These are phyloP conservation scores for Candida vartiovaarae DNA, from an alignment of 805 yeast species.

Conservation along the genomic window DNA sequence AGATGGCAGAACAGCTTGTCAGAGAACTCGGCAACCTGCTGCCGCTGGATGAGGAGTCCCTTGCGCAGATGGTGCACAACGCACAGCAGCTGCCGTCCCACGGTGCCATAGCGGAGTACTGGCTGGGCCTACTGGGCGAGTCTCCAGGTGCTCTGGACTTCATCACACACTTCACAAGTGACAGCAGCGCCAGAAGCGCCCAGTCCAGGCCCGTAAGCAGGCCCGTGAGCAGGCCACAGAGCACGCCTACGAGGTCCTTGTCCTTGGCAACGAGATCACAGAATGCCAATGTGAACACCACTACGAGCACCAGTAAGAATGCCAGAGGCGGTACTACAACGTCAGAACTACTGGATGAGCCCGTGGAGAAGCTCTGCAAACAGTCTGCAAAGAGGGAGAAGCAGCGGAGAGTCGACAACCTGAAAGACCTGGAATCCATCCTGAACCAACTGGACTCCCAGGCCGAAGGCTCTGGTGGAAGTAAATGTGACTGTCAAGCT, in stretches of 20 bases:
- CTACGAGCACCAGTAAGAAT: conserved; percentile 14
- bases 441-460: conserved; percentile 44
- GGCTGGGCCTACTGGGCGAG: conserved; percentile 50
- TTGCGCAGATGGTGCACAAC: conserved; percentile 48
- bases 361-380: conserved; percentile 22
- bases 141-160: conserved; percentile 45
- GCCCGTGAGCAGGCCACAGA: too few relatives aligned
- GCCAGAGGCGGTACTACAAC: conserved; percentile 28
- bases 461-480: conserved; percentile 19
- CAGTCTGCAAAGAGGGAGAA: conserved; percentile 29
- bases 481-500: conserved; percentile 74
- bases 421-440: conserved; percentile 62
- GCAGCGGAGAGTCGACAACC: conserved; percentile 42
- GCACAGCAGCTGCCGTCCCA: conserved; percentile 40
- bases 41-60: conserved; percentile 53
- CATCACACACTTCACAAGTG: conserved; percentile 33
- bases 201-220: neutral
- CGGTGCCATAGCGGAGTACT: conserved; percentile 43
- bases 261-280: too few relatives aligned
- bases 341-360: conserved; percentile 40
- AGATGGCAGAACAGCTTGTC: conserved; percentile 1
- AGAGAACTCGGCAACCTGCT: conserved; percentile 28
- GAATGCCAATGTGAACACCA: neutral
- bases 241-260: too few relatives aligned
- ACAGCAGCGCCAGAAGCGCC: neutral